These are phyloP conservation scores for Primulina huaijiensis DNA, from an alignment of 257 asterid species.

Conservation along the genomic window DNA sequence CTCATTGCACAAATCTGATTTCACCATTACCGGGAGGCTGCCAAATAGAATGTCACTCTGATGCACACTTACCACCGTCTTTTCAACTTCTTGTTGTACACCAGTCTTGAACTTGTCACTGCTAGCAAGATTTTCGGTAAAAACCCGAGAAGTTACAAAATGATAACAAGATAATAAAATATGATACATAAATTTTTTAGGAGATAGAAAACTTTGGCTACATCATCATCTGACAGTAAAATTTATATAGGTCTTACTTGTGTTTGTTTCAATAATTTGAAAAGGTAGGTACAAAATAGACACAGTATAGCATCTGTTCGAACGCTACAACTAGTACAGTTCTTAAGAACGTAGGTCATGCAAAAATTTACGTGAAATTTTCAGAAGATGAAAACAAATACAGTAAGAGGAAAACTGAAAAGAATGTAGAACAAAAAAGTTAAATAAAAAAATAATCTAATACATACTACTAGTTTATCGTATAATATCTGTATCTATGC, in stretches of 20 bases:
- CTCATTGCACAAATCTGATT: constrained; percentile 77
- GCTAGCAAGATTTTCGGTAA: constrained; percentile 50
- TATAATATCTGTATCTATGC: background rate
- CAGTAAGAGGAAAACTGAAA: too few relatives aligned
- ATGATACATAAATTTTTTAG: background rate
- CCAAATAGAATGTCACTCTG: constrained; percentile 45
- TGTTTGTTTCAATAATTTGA: too few relatives aligned
- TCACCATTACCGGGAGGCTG: constrained; percentile 90
- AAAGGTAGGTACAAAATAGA: too few relatives aligned
- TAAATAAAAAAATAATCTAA: too few relatives aligned
- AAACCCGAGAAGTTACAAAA: constrained; percentile 50
- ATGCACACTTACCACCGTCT: constrained; percentile 40
- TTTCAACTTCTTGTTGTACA: constrained; percentile 44
- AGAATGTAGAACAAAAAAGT: too few relatives aligned
- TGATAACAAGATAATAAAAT: background rate
- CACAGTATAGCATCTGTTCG: too few relatives aligned
- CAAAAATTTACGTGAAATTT: too few relatives aligned
- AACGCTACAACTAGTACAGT: too few relatives aligned
- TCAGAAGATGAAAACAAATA: too few relatives aligned
- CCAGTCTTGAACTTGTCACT: constrained; percentile 88
- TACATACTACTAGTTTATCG: background rate
- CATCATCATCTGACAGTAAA: too few relatives aligned
- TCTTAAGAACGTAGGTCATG: too few relatives aligned
- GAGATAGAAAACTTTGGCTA: background rate
- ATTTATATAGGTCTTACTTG: too few relatives aligned